Evolutionary conservation across 2,329 filamentous ascomycete genomes (phyloP).

Genomic region (Cyphellophora attinorum): DNA sequence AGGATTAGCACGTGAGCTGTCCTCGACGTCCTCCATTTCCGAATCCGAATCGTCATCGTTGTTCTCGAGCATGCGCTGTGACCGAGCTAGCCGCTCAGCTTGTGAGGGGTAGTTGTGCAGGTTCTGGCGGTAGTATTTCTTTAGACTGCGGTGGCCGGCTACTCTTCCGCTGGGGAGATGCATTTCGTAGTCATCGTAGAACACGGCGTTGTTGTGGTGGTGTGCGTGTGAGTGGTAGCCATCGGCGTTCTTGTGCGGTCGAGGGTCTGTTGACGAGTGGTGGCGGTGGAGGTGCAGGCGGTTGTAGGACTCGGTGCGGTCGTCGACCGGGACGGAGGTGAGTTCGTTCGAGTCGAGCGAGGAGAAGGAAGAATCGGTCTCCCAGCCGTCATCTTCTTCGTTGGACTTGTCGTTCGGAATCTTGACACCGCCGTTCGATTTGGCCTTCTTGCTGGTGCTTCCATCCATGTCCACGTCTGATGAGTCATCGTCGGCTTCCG

Average conservation of each 20-base stretch:
- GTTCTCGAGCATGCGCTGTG: conserved; percentile 16
- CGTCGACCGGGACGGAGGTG: conserved; percentile 66
- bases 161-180: conserved; percentile 84
- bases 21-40: conserved; percentile 30
- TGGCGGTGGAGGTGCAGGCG: conserved; percentile 64
- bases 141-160: conserved; percentile 80
- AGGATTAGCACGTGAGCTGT: conserved; percentile 4
- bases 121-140: conserved; percentile 88
- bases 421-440: conserved; percentile 54
- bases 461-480: conserved; percentile 48
- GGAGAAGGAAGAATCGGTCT: conserved; percentile 86
- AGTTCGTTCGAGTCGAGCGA: conserved; percentile 77
- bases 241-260: conserved; percentile 63
- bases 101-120: conserved; percentile 71
- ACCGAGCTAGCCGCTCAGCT: conserved; percentile 60
- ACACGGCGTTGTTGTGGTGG: conserved; percentile 64
- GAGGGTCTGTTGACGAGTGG: conserved; percentile 61
- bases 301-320: conserved; percentile 61
- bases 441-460: conserved; percentile 35
- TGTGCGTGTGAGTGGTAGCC: conserved; percentile 78
- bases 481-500: conserved; percentile 51
- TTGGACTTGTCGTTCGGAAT: conserved; percentile 30
- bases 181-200: conserved; percentile 86
- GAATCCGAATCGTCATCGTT: conserved; percentile 47
- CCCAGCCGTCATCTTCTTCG: conserved; percentile 73